A percentile compares a stretch with the other conserved stretches of the same genome.
phyloP scores from a whole-genome alignment of 345 rosid species.

The Ailanthus altissimus region DNA sequence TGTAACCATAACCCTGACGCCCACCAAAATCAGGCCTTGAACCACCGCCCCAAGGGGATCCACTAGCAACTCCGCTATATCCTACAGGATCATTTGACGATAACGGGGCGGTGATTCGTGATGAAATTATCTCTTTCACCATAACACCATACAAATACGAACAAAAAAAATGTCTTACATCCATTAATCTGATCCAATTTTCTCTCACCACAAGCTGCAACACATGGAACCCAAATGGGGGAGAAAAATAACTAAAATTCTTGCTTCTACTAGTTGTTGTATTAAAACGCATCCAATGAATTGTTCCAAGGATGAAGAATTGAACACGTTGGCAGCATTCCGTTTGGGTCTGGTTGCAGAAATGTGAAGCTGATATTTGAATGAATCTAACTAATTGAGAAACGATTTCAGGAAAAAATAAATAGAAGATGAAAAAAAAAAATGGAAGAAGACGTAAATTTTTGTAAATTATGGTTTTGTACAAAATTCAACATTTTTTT shows the following conservation, averaged over 20 bases:
- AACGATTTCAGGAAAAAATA: too few species aligned
- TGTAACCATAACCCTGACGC: slow-evolving; percentile 12
- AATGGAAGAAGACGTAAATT: too few species aligned
- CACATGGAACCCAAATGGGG: background rate
- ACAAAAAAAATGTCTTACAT: too few species aligned
- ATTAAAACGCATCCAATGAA: slow-evolving; percentile 72
- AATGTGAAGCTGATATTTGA: slow-evolving; percentile 82
- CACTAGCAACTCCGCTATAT: slow-evolving; percentile 27
- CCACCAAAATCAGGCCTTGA: slow-evolving; percentile 34
- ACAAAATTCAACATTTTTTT: too few species aligned
- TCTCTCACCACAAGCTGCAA: slow-evolving; percentile 19
- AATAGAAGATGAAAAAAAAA: too few species aligned
- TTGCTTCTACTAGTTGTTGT: slow-evolving; percentile 14
- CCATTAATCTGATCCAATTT: too few species aligned
- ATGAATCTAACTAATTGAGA: slow-evolving; percentile 53
- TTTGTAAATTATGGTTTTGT: too few species aligned
- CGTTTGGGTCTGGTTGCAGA: slow-evolving; percentile 60
- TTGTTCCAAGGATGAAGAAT: slow-evolving; percentile 73
- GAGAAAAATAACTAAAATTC: slow-evolving; percentile 15
- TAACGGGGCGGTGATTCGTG: slow-evolving; percentile 24
- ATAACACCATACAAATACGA: too few species aligned
- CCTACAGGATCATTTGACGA: slow-evolving; percentile 26
- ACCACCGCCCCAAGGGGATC: slow-evolving; percentile 34
- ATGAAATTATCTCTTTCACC: too few species aligned
- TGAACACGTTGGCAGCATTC: slow-evolving; percentile 70